Evolutionary conservation across 1,139 yeast genomes (phyloP).

Genomic region (Yamadazyma diddensiae): DNA sequence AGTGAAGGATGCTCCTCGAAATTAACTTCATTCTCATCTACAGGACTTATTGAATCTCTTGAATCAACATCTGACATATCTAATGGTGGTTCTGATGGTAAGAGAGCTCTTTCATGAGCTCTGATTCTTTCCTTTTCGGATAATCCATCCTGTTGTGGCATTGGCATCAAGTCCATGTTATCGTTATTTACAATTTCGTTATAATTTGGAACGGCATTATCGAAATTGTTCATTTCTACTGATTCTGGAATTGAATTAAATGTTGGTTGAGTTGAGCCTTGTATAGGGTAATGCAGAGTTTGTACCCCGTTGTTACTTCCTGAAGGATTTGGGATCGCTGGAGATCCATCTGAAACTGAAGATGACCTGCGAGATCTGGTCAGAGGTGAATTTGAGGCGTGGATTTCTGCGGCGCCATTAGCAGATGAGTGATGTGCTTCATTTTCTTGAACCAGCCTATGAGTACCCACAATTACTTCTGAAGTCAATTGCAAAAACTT

Average conservation of each 20-base stretch:
- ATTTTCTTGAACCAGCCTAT: constrained; percentile 34
- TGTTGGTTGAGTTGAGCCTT: constrained; percentile 4
- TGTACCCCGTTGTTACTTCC: background rate
- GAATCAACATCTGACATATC: constrained; percentile 23
- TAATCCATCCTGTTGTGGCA: constrained; percentile 19
- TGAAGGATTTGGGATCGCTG: constrained; percentile 4
- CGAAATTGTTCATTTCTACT: constrained; percentile 8
- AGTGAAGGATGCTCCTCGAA: background rate
- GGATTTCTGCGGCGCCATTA: constrained; percentile 3
- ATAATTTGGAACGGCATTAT: constrained; percentile 24
- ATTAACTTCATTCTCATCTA: constrained; percentile 4
- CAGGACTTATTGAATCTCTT: constrained; percentile 15
- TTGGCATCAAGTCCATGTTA: constrained; percentile 13
- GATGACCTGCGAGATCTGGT: constrained; percentile 21
- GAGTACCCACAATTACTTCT: constrained; percentile 79
- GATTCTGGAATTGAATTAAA: constrained; percentile 18
- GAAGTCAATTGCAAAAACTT: constrained; percentile 77
- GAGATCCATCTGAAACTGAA: constrained; percentile 15
- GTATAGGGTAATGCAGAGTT: constrained; percentile 6
- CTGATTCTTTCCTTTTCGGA: constrained; percentile 56
- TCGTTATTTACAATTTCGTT: constrained; percentile 15
- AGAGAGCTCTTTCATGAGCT: constrained; percentile 51
- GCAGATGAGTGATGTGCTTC: background rate
- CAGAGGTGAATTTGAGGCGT: constrained; percentile 9
- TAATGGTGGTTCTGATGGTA: constrained; percentile 58